Percentiles rank a stretch among this genome's conserved stretches.
phyloP scores from a whole-genome alignment of 2,329 filamentous ascomycete species.

The Trematosphaeria pertusa region DNA sequence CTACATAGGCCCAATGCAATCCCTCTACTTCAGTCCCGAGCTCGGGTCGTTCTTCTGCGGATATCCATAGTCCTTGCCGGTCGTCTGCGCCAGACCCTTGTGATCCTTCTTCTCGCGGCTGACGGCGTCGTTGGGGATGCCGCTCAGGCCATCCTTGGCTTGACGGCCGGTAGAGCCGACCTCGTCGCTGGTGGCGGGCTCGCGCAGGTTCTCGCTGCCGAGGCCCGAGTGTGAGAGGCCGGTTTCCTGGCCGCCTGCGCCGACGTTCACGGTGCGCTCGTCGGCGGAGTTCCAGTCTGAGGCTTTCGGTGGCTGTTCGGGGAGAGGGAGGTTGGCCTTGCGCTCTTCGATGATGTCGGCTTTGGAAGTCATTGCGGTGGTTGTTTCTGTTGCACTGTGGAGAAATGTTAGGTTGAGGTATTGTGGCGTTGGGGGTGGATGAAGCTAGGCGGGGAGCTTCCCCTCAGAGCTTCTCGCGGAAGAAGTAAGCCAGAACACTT shows the following conservation, averaged over 20 bases:
- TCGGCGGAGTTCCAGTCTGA: slow-evolving; percentile 81
- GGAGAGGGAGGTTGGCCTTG: slow-evolving; percentile 77
- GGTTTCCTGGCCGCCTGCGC: slow-evolving; percentile 61
- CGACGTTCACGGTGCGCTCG: slow-evolving; percentile 71
- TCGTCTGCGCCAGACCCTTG: slow-evolving; percentile 50
- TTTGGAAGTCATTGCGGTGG: slow-evolving; percentile 36
- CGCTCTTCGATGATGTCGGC: slow-evolving; percentile 68
- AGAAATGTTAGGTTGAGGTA: slow-evolving; percentile 9
- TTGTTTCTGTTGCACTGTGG: slow-evolving; percentile 21
- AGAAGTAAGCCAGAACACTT: too few species aligned
- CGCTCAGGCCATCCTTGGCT: slow-evolving; percentile 63
- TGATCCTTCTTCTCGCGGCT: slow-evolving; percentile 54
- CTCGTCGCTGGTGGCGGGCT: slow-evolving; percentile 60
- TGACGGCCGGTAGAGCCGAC: slow-evolving; percentile 66
- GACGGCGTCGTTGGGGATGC: slow-evolving; percentile 67
- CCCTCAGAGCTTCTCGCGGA: too few species aligned
- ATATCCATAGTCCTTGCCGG: slow-evolving; percentile 51
- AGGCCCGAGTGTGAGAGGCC: slow-evolving; percentile 53
- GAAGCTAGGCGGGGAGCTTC: too few species aligned
- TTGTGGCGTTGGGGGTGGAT: background rate
- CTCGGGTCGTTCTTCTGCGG: slow-evolving; percentile 50
- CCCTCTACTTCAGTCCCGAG: slow-evolving; percentile 30
- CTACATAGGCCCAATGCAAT: background rate
- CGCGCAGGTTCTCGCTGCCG: slow-evolving; percentile 55
- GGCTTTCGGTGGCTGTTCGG: slow-evolving; percentile 76